A percentile compares a stretch with the other conserved stretches of the same genome.
Conservation (phyloP, 305 asterid species). For the Fraxinus dipetala region DNA sequence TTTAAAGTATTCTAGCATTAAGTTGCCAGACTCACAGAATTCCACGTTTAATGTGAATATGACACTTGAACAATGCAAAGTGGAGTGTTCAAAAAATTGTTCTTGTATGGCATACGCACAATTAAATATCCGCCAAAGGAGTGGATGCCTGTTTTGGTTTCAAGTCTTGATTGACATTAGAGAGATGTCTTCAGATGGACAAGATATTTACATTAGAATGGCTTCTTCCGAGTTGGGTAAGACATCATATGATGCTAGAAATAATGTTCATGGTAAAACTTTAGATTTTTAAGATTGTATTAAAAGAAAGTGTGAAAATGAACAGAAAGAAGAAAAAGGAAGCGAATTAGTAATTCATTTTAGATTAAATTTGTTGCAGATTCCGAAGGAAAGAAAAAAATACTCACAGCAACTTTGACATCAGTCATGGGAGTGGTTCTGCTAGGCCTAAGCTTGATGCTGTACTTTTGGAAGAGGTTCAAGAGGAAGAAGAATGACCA, state of each 20-base stretch:
- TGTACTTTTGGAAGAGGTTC: conserved; percentile 17
- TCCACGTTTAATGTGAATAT: not conserved
- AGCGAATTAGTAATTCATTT: not conserved
- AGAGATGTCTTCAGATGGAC: conserved; percentile 23
- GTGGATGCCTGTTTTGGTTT: conserved; percentile 37
- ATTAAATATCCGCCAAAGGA: conserved; percentile 19
- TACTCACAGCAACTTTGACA: conserved; percentile 20
- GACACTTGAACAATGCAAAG: conserved; percentile 26
- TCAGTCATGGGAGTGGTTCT: conserved; percentile 9
- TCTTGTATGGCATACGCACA: conserved; percentile 27
- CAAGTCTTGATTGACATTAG: conserved; percentile 28
- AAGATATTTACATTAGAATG: conserved; percentile 35
- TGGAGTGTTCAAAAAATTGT: conserved; percentile 17
- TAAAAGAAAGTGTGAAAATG: not conserved
- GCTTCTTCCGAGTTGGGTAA: conserved; percentile 36
- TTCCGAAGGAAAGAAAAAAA: conserved; percentile 11
- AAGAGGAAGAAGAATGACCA: conserved; percentile 12
- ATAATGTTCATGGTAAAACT: not conserved
- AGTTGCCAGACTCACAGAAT: conserved; percentile 18
- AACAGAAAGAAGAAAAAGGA: not conserved
- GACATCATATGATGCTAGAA: not conserved
- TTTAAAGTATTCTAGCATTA: conserved; percentile 10
- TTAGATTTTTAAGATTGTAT: not conserved
- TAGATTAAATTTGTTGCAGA: conserved; percentile 20
- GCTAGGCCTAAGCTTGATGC: conserved; percentile 20